A percentile compares a stretch with the other conserved stretches of the same genome.
Evolutionary conservation across 2,329 filamentous ascomycete genomes (phyloP).

Genomic region (Dissoconium aciculare): DNA sequence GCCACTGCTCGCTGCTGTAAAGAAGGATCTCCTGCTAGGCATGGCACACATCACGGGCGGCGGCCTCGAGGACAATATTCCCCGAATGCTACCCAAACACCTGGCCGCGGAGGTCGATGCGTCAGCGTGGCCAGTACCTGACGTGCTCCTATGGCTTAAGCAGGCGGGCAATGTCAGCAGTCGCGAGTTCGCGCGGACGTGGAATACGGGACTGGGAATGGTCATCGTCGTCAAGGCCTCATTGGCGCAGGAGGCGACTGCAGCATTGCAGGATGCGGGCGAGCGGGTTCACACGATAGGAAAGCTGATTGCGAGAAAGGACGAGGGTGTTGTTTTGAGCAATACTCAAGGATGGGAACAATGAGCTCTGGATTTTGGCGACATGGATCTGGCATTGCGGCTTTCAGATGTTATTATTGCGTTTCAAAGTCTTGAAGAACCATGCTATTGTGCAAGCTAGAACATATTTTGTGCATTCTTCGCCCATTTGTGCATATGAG

Average conservation of each 20-base stretch:
- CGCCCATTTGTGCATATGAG: too few species aligned
- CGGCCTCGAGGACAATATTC: conserved; percentile 83
- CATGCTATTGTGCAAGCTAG: too few species aligned
- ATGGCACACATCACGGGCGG: conserved; percentile 96
- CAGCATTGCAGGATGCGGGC: conserved; percentile 48
- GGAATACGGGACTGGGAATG: conserved; percentile 94
- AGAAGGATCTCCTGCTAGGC: conserved; percentile 60
- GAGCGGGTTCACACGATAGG: conserved; percentile 71
- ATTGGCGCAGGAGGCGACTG: conserved; percentile 46
- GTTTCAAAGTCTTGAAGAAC: too few species aligned
- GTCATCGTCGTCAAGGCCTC: conserved; percentile 60
- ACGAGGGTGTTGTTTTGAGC: conserved; percentile 47
- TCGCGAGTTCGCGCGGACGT: conserved; percentile 75
- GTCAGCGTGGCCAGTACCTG: conserved; percentile 56
- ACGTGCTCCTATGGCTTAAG: conserved; percentile 81
- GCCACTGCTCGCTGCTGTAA: conserved; percentile 43
- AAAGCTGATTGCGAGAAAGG: conserved; percentile 44
- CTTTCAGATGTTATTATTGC: too few species aligned
- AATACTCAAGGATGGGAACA: conserved; percentile 35
- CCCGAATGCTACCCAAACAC: conserved; percentile 69
- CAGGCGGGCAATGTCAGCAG: conserved; percentile 52
- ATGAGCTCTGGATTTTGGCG: too few species aligned
- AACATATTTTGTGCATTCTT: too few species aligned
- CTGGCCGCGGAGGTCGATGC: conserved; percentile 73
- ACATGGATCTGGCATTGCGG: too few species aligned